phyloP scores from a whole-genome alignment of 2,329 filamentous ascomycete genomes.

The Monosporascus sp. region DNA sequence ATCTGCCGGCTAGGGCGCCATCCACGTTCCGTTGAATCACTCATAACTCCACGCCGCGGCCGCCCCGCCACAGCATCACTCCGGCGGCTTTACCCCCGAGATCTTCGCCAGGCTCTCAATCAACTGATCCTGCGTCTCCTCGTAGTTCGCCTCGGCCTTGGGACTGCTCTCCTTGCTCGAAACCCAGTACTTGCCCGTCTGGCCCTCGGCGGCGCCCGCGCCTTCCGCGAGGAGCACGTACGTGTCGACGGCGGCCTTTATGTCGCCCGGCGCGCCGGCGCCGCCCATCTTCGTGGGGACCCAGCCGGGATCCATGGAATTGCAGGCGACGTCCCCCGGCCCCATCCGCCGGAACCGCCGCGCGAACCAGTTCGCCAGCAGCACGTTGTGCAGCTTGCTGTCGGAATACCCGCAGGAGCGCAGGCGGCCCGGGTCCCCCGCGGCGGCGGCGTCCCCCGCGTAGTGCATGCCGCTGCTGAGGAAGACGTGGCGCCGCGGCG shows the following conservation, averaged over 20 bases:
- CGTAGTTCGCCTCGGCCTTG: constrained; percentile 29
- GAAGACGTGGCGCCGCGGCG: constrained; percentile 43
- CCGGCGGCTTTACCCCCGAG: constrained; percentile 6
- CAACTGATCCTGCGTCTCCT: constrained; percentile 37
- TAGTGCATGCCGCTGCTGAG: constrained; percentile 47
- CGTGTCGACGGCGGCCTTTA: constrained; percentile 42
- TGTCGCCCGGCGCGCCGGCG: constrained; percentile 37
- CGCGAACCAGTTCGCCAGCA: constrained; percentile 51
- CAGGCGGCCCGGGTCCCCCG: constrained; percentile 31
- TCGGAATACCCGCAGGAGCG: constrained; percentile 40
- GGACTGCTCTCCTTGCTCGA: constrained; percentile 22
- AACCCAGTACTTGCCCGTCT: constrained; percentile 35
- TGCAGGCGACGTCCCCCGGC: constrained; percentile 32
- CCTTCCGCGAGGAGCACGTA: constrained; percentile 43
- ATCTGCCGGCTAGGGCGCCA: no score
- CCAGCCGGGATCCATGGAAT: constrained; percentile 49
- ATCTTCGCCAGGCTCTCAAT: constrained; percentile 29
- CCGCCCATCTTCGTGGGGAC: constrained; percentile 52
- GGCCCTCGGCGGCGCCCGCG: constrained; percentile 19
- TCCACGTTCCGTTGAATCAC: neutral
- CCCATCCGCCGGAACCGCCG: constrained; percentile 32
- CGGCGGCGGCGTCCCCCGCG: constrained; percentile 35
- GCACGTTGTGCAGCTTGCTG: constrained; percentile 50
- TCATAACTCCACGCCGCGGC: no score
- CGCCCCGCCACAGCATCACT: neutral